phyloP scores from a whole-genome alignment of 768 basidiomycete species.

The Gloeostereum incarnatum region DNA sequence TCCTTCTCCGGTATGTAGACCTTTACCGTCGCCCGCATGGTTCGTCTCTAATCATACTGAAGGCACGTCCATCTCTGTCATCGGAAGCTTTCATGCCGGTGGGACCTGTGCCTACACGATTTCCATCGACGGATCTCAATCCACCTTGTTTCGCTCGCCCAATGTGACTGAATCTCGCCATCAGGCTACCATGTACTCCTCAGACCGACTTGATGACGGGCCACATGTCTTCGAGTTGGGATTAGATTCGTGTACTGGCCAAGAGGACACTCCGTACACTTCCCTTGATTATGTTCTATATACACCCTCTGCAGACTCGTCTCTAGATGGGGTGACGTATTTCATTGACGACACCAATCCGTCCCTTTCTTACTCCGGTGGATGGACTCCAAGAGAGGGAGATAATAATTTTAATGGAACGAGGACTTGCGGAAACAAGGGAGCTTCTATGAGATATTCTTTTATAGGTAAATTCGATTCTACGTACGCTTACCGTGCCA shows the following conservation, averaged over 20 bases:
- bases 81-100: conserved; percentile 10
- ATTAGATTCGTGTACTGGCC: conserved; percentile 9
- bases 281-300: conserved; percentile 17
- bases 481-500: neutral
- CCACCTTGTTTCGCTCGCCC: conserved; percentile 10
- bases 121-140: conserved; percentile 10
- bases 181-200: conserved; percentile 12
- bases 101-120: conserved; percentile 12
- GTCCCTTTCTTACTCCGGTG: conserved; percentile 10
- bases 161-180: conserved; percentile 2
- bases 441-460: conserved; percentile 9
- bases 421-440: conserved; percentile 9
- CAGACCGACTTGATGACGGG: conserved; percentile 10
- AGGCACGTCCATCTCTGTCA: conserved; percentile 11
- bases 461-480: conserved; percentile 10
- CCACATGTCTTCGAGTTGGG: conserved; percentile 14
- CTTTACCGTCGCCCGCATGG: neutral
- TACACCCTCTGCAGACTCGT: conserved; percentile 10
- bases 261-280: conserved; percentile 4
- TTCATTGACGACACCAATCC: conserved; percentile 14
- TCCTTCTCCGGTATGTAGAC: conserved; percentile 11
- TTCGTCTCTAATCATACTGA: neutral
- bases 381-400: conserved; percentile 7
- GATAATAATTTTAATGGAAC: conserved; percentile 11
- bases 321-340: conserved; percentile 8